A percentile compares a stretch with the other conserved stretches of the same genome.
These are phyloP conservation scores for Capsicum baccatum DNA, from an alignment of 257 asterid genomes.

Conservation along the genomic window DNA sequence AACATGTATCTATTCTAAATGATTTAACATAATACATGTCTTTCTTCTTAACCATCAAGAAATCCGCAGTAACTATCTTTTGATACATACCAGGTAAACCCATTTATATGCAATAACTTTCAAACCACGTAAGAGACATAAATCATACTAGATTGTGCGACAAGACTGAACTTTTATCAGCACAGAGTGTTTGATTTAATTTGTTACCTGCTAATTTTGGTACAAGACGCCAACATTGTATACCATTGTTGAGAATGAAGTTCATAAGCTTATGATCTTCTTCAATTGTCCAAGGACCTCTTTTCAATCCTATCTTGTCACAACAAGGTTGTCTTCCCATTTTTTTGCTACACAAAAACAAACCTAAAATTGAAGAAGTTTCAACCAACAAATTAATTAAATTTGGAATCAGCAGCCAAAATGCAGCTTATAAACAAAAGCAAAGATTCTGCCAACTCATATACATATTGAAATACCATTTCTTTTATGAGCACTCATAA, in stretches of 20 bases:
- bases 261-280: conserved; percentile 83
- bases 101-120: too few relatives aligned
- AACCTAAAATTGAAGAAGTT: not conserved
- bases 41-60: too few relatives aligned
- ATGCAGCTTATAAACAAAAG: conserved; percentile 44
- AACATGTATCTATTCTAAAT: not conserved
- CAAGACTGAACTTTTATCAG: not conserved
- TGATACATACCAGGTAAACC: too few relatives aligned
- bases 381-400: not conserved
- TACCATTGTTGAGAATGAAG: conserved; percentile 85
- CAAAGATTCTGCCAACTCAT: conserved; percentile 81
- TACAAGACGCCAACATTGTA: conserved; percentile 82
- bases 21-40: not conserved
- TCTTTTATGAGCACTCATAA: conserved; percentile 44
- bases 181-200: not conserved
- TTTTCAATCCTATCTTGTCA: conserved; percentile 70
- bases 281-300: conserved; percentile 88
- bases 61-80: too few relatives aligned
- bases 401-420: conserved; percentile 34
- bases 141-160: too few relatives aligned
- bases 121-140: too few relatives aligned
- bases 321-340: conserved; percentile 96
- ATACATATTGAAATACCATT: conserved; percentile 41
- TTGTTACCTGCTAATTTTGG: conserved; percentile 74
- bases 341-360: not conserved